phyloP scores from a whole-genome alignment of 2,329 filamentous ascomycete species.

The Cercospora janseana region DNA sequence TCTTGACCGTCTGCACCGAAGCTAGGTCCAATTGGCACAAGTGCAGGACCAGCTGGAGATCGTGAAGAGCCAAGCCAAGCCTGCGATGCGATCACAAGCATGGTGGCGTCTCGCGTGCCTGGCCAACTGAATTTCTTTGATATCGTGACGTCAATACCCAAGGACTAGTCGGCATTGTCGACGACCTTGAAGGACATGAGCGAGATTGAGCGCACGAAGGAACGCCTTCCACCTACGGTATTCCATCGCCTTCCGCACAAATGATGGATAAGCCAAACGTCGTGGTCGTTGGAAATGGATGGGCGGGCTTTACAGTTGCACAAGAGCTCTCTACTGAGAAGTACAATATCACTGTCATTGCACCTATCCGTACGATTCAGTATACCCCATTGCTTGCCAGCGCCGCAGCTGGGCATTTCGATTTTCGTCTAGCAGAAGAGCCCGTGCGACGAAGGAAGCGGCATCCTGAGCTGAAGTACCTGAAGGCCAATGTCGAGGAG shows the following conservation, averaged over 20 bases:
- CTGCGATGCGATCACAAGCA: too few relatives aligned
- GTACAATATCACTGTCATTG: slow-evolving; percentile 45
- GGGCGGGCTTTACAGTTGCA: slow-evolving; percentile 40
- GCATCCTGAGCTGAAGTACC: slow-evolving; percentile 24
- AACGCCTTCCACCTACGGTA: background rate
- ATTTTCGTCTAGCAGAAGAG: slow-evolving; percentile 48
- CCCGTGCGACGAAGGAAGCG: slow-evolving; percentile 41
- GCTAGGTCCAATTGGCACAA: too few relatives aligned
- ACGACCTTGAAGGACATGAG: too few relatives aligned
- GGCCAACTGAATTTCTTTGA: too few relatives aligned
- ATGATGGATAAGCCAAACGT: slow-evolving; percentile 17
- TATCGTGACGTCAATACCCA: too few relatives aligned
- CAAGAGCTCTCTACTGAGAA: slow-evolving; percentile 38
- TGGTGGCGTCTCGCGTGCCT: too few relatives aligned
- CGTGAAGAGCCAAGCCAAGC: too few relatives aligned
- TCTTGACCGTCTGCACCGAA: too few relatives aligned
- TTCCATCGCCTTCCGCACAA: background rate
- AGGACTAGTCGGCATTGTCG: too few relatives aligned
- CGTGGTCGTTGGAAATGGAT: slow-evolving; percentile 40
- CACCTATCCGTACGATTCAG: slow-evolving; percentile 44
- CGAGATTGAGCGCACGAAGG: too few relatives aligned
- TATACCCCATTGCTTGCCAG: slow-evolving; percentile 49
- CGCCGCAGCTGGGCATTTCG: slow-evolving; percentile 47
- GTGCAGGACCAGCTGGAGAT: too few relatives aligned
- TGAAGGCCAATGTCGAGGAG: slow-evolving; percentile 43